Evolutionary conservation across 306 rosid genomes (phyloP), one percentile per base, ranked within the genome.

Genomic region (Ormosia semicastrata): DNA sequence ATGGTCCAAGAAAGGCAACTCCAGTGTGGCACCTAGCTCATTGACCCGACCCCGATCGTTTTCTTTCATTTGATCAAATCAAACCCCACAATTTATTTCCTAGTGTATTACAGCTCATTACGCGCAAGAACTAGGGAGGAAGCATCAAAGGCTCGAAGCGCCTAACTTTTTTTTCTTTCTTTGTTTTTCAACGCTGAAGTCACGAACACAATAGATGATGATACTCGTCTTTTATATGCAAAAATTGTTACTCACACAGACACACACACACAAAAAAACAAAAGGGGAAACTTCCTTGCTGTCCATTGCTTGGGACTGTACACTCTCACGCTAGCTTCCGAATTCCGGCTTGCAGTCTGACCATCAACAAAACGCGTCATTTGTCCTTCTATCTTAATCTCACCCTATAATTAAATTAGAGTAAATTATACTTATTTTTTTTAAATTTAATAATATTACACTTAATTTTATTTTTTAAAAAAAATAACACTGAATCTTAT

Each of bases 1-100:
- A 13, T 67, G 82, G 71, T 69, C 52, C 53, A 70, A 79, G 52
- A 79, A 79, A 69, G 83, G 67, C 62, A 79, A 69, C 75, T 14
- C 33, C 39, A 36, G 3, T 33, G 4, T 63, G 43, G 43, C 68
- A 63, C 34, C n/a, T n/a, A 44, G 40, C 56, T 10, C 57, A 58
- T 68, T 68, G 57, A 68, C 39, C 5, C 10, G 56, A 68, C 17
- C 54, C 11, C 11, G 11, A n/a, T 18, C n/a, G 3, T 3, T 66
- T 3, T 34, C 43, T 3, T n/a, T 37, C 0, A 1, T 63, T 64
- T 64, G 46, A 64, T 64, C 4, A 14, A 64, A 64, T 64, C 47
- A 63, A 64, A 34, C 47, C 3, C 11, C 67, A 6, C 47, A 43
- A 43, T 43, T 9, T 44, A 32, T 12, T 62, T 60, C 3, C 9